Base-by-base conservation (phyloP, 73 alveolate genomes). In the Symbiodinium natans region DNA sequence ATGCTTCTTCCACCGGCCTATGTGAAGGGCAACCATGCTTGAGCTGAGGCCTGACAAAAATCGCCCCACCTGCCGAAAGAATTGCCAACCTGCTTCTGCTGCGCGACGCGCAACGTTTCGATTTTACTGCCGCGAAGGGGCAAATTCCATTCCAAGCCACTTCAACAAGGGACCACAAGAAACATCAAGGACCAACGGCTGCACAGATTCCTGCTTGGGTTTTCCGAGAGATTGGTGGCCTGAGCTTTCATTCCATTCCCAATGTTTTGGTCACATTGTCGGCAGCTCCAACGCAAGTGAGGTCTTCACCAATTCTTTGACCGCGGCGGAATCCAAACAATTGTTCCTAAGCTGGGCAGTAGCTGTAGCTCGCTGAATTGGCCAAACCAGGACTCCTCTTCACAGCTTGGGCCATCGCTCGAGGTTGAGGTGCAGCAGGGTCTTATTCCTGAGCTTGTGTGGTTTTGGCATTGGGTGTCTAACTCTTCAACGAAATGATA, bases 1-100 rank as follows among this genome's bases (percentile, higher is more conserved):
- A 85, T 29, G 93, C 93, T 36, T 85, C 93, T 31, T 85, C 93
- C 71, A 31, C 80, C 19, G 93, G 93, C 82, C 93, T 85, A 19
- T 34, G 87, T 33, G 56, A 29, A 27, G 39, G 83, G 83, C 39
- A 36, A 71, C 11, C 83, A 52, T 52, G 71, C 19, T 13, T 13
- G 71, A 10, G 27, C 10, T 52, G 27, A 52, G 71, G 27, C 71
- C 71, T 52, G 10, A 13, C 19, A 52, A 52, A 52, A 52, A 52
- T 38, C 92, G 92, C 38, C n/a, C 42, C 27, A 29, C 93, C 93
- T 73, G 68, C 93, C 93, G 36, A 85, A 85, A 82, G 34, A 46
- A 23, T 85, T 85, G 42, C 93, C 93, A 31, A 56, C 68, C 77
- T 63, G 77, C 82, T 85, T 85, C 82, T 85, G 93, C 52, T 46